Evolutionary conservation across 2,329 filamentous ascomycete species (phyloP).

Genomic region (Fusarium illudens): DNA sequence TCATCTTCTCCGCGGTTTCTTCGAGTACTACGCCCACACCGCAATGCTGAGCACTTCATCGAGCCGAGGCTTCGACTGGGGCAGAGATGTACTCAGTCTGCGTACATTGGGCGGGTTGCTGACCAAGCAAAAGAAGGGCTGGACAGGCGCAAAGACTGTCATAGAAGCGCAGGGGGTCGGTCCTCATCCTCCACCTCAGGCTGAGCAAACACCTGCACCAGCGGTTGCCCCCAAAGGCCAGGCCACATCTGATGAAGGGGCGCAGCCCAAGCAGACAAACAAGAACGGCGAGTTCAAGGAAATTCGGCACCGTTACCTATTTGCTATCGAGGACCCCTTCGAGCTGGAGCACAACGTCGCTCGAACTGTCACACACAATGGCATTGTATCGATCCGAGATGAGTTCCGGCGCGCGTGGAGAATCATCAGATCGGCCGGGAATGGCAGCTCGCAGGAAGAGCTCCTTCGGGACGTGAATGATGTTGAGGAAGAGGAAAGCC

Average conservation of each 20-base stretch:
- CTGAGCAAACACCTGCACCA: constrained; percentile 22
- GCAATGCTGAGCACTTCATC: constrained; percentile 60
- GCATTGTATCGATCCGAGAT: constrained; percentile 82
- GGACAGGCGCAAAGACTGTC: constrained; percentile 82
- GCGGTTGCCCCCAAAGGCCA: neutral
- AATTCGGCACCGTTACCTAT: constrained; percentile 80
- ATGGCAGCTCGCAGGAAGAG: constrained; percentile 53
- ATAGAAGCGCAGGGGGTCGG: constrained; percentile 58
- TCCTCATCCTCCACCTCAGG: constrained; percentile 19
- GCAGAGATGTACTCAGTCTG: constrained; percentile 79
- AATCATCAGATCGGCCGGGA: constrained; percentile 68
- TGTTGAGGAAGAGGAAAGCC: constrained; percentile 31
- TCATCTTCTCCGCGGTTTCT: constrained; percentile 80
- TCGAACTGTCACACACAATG: constrained; percentile 82
- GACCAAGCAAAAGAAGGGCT: constrained; percentile 80
- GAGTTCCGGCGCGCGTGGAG: constrained; percentile 84
- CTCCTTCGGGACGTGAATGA: constrained; percentile 62
- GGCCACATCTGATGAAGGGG: neutral
- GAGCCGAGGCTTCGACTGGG: constrained; percentile 78
- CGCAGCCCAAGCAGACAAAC: constrained; percentile 25
- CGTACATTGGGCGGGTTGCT: constrained; percentile 75
- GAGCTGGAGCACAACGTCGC: constrained; percentile 89
- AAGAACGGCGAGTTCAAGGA: constrained; percentile 65
- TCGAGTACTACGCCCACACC: constrained; percentile 81
- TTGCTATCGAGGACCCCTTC: constrained; percentile 93